Base-by-base conservation (phyloP, 129 eudicot species). In the Heracleum sosnowskyi region DNA sequence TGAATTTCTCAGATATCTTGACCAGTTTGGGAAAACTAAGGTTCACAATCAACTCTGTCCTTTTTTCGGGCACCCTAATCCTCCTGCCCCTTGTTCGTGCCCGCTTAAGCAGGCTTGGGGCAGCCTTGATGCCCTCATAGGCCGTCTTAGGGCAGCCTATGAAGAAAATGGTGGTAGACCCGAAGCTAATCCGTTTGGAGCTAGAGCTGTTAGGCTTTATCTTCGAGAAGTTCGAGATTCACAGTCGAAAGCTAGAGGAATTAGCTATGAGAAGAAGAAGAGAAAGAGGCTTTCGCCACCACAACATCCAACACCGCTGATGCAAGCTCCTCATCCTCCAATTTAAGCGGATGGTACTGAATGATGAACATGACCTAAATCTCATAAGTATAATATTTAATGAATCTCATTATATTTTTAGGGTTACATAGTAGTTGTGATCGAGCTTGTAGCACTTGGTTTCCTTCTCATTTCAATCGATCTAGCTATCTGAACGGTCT, bases 231-330 rank as follows among this genome's bases (percentile, higher is more conserved):
- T 60, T n/a, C 68, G 68, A 60, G 68, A 60, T 26, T 60, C 33
- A 60, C 68, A 60, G 34, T 60, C 68, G 34, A 60, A 60, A 60
- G 68, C 68, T n/a, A 60, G 68, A 60, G 68, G 68, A 60, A n/a
- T 60, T 26, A 60, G 68, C 68, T 60, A 60, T 11, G 68, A 60
- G 68, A 60, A 60, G 68, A 60, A 60, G 34, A 60, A 60, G 68
- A n/a, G 68, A 60, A 60, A 60, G 68, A 60, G 33, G 68, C 0
- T n/a, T 33, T 16, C 33, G 16, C 33, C 33, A 10, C 68, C 68
- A 4, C 68, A 60, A 26, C 68, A n/a, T n/a, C 68, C 64, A 8
- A 22, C 29, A 2, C 29, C 68, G 12, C 68, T 51, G 12, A n/a
- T 60, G 34, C 5, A 60, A 26, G 33, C 16, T 60, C 68, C 68